Evolutionary conservation across 176 grass and related monocot genomes (phyloP), one percentile per base, ranked within the genome.

Genomic region (Elaeis guineensis): DNA sequence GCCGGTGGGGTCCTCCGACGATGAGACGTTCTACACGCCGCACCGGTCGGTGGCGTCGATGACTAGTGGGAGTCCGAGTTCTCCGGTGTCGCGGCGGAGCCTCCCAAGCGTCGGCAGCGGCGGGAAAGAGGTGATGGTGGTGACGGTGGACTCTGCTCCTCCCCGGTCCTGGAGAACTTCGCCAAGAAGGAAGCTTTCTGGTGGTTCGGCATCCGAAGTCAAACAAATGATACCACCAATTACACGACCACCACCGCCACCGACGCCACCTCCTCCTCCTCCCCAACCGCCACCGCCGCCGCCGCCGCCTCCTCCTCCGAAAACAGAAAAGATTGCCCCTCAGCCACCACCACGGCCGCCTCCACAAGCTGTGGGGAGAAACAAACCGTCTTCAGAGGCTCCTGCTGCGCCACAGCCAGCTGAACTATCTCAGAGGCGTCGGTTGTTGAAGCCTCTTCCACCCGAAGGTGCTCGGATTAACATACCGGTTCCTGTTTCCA

Each of bases 21-120:
- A 95, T 49, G 86, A 95, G 14, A 84, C 83, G 14, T 95, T 89
- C 62, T 95, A 90, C 63, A 95, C 87, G 29, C 91, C 91, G 25
- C 71, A 59, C 48, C 80, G 75, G 54, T 83, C 51, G 6, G 81
- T 85, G 17, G 69, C 73, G 17, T 16, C 72, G 61, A 56, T 68
- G 59, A 86, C 67, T 70, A 86, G 82, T 32, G 82, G 77, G 67
- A 86, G 82, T 55, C 78, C 82, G 57, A 85, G 72, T 56, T 92
- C 87, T 56, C 93, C 79, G 2, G 70, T 82, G 2, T 98, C 93
- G 0, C 93, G 93, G 17, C 87, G 76, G 56, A 98, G 93, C 78
- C 78, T 96, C 12, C 86, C 83, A 18, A 95, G 90, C 58, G 66
- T 89, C 51, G 85, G 79, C 58, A 86, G 86, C 75, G 86, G 75